Conservation (phyloP, 345 rosid genomes). For the Schrenkiella parvula region DNA sequence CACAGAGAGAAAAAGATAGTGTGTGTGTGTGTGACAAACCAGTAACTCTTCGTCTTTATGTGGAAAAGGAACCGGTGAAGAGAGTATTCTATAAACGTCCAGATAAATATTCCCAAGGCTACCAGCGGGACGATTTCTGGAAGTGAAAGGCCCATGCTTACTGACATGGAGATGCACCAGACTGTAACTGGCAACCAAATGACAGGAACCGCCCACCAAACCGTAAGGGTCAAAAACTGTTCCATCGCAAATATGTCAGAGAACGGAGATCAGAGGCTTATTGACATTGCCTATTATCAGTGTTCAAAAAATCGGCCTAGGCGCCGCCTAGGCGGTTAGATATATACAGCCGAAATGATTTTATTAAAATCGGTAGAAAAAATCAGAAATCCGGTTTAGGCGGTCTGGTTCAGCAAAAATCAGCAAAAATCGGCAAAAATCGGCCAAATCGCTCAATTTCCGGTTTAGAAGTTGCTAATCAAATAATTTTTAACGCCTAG, state of each 20-base stretch:
- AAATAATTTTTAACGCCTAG: too few relatives aligned
- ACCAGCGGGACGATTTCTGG: conserved; percentile 39
- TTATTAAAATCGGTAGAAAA: too few relatives aligned
- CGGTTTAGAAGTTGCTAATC: too few relatives aligned
- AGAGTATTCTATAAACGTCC: conserved; percentile 69
- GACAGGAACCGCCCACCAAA: conserved; percentile 74
- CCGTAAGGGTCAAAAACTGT: conserved; percentile 69
- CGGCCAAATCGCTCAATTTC: too few relatives aligned
- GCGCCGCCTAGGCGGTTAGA: too few relatives aligned
- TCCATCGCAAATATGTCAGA: conserved; percentile 24
- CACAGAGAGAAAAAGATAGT: background rate
- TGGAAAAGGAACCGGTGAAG: conserved; percentile 80
- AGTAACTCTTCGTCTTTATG: conserved; percentile 57
- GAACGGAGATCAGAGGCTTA: background rate
- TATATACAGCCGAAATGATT: too few relatives aligned
- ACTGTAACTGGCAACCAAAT: conserved; percentile 69
- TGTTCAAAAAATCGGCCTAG: too few relatives aligned
- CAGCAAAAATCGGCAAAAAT: too few relatives aligned
- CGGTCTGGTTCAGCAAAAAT: too few relatives aligned
- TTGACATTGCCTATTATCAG: background rate
- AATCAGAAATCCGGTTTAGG: too few relatives aligned
- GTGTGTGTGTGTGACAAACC: conserved; percentile 33
- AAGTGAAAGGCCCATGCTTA: conserved; percentile 43
- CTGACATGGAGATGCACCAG: conserved; percentile 42
- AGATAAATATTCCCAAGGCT: conserved; percentile 47